Base-by-base conservation (phyloP, 1,284 basidiomycete genomes). In the Entoloma clypeatum region DNA sequence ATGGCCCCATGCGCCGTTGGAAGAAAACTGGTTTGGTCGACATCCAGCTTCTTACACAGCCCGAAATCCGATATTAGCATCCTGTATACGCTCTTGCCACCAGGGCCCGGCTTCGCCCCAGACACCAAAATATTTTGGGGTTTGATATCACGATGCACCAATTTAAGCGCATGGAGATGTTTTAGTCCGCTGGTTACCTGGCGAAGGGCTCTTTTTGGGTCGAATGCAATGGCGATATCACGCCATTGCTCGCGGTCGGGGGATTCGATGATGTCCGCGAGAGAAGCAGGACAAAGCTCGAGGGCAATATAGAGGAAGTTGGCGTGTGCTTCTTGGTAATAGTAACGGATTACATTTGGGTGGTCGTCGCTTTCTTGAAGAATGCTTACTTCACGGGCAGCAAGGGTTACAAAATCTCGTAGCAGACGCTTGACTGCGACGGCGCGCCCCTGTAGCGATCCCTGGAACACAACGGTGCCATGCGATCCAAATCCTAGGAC, bases 111-210 rank as follows among this genome's bases (percentile, higher is more conserved):
- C 56, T 83, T 85, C 11, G 79, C 77, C 17, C 71, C 68, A 5
- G 87, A 90, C n/a, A 98, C 78, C 6, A 99, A 76, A 43, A 99
- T 98, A 59, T 99, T 99, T 64, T 96, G 94, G 3, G 95, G 95
- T 60, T 99, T 99, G 65, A 99, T 96, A 61, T 99, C 95, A 19
- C 96, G 82, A 67, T 99, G 96, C 16, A 99, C 85, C 51, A 99
- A 91, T 65, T 96, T 97, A 56, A 99, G 79, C 17, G 80, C 87
- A 60, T 99, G 95, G 7, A 99, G 71, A 63, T 98, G 93, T 40
- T 84, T 77, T 42, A 99, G 62, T 3, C 95, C 95, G 9, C 83
- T 79, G 0, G 92, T 82, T 47, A 99, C 87, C 63, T 99, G 92
- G 37, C 72, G 74, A 46, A 99, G 64, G 0, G 93, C 94, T 45